Evolutionary conservation across 1,139 yeast species (phyloP).

Genomic region (Yamadazyma diospyri): DNA sequence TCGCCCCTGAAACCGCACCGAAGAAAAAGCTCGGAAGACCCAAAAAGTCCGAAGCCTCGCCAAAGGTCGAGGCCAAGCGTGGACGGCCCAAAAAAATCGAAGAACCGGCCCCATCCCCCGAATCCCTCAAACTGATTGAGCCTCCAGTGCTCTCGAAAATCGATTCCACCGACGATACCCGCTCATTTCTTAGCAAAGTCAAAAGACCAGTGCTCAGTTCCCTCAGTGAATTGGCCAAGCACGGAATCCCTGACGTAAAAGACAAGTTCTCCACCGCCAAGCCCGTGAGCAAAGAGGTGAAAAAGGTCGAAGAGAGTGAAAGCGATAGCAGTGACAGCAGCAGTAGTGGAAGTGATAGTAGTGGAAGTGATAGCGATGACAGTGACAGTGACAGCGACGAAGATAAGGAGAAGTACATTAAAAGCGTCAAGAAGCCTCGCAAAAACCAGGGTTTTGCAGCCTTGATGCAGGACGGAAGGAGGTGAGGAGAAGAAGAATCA

Average conservation of each 20-base stretch:
- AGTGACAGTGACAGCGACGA: slow-evolving; percentile 17
- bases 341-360: slow-evolving; percentile 17
- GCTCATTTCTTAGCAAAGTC: slow-evolving; percentile 7
- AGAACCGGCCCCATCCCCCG: too few species aligned
- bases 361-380: slow-evolving; percentile 15
- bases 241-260: slow-evolving; percentile 63
- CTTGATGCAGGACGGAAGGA: slow-evolving; percentile 41
- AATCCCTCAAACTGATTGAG: too few species aligned
- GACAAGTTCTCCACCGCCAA: slow-evolving; percentile 29
- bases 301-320: slow-evolving; percentile 10
- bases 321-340: slow-evolving; percentile 18
- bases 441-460: slow-evolving; percentile 47
- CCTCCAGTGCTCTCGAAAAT: slow-evolving; percentile 2
- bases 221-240: slow-evolving; percentile 51
- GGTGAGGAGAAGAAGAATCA: too few species aligned
- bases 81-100: too few species aligned
- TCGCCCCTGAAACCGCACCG: neutral
- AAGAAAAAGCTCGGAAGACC: too few species aligned
- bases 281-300: slow-evolving; percentile 5
- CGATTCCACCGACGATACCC: slow-evolving; percentile 1
- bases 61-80: too few species aligned
- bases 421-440: slow-evolving; percentile 16
- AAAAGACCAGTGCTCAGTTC: slow-evolving; percentile 42
- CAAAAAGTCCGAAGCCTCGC: too few species aligned
- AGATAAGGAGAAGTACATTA: slow-evolving; percentile 12